Evolutionary conservation across 2,329 filamentous ascomycete species (phyloP).

Genomic region (Cyclaneusma minus): DNA sequence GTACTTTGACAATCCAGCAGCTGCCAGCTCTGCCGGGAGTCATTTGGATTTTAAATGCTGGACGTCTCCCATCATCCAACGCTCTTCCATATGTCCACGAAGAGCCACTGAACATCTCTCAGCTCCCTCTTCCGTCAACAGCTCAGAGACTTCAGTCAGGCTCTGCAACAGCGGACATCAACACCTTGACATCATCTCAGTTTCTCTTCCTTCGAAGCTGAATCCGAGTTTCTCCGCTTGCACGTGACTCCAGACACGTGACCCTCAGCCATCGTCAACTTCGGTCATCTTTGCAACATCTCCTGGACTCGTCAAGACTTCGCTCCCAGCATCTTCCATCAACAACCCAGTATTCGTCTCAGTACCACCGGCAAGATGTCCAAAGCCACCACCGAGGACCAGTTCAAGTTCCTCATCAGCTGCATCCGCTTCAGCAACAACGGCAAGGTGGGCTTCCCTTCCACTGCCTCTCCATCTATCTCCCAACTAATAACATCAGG

Average conservation of each 20-base stretch:
- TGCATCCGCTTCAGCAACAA: slow-evolving; percentile 46
- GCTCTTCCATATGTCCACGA: too few species aligned
- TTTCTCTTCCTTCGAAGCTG: too few species aligned
- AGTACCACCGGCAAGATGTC: slow-evolving; percentile 27
- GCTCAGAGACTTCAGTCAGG: slow-evolving; percentile 1
- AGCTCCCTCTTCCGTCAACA: too few species aligned
- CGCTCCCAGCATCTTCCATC: not conserved
- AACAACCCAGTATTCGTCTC: not conserved
- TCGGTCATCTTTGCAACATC: too few species aligned
- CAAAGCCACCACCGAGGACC: slow-evolving; percentile 31
- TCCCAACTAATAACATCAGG: slow-evolving; percentile 22
- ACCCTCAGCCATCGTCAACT: not conserved
- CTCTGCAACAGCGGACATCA: not conserved
- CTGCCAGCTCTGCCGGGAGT: too few species aligned
- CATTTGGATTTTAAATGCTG: too few species aligned
- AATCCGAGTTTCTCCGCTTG: slow-evolving; percentile 2
- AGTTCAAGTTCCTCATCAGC: slow-evolving; percentile 49
- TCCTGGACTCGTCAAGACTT: too few species aligned
- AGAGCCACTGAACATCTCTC: too few species aligned
- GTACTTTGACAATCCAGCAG: too few species aligned
- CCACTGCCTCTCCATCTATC: not conserved
- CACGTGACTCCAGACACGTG: not conserved
- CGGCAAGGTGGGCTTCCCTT: slow-evolving; percentile 34
- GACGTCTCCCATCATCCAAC: too few species aligned
- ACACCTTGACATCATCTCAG: too few species aligned